Evolutionary conservation across 805 yeast genomes (phyloP).

Genomic region (Lachancea sp.): DNA sequence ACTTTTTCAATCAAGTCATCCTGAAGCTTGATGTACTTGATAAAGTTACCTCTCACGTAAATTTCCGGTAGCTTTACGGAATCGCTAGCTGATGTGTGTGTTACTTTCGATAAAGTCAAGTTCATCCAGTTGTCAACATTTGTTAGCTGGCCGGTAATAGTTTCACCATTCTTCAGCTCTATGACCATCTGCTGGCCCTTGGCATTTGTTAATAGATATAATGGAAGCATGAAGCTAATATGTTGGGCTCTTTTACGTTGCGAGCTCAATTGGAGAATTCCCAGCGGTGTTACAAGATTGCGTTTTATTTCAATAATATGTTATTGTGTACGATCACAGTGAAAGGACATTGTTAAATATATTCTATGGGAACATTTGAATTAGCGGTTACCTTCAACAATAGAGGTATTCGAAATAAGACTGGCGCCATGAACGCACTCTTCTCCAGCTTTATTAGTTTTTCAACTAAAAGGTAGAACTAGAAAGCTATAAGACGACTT

Average conservation of each 20-base stretch:
- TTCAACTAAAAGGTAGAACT: no score
- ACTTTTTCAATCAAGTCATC: slow-evolving; percentile 72
- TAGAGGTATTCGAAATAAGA: no score
- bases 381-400: no score
- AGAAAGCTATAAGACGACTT: no score
- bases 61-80: slow-evolving; percentile 62
- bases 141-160: slow-evolving; percentile 73
- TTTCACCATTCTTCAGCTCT: slow-evolving; percentile 88
- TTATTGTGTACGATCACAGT: no score
- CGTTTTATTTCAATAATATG: no score
- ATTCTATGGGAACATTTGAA: no score
- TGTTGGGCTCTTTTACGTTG: not conserved
- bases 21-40: slow-evolving; percentile 69
- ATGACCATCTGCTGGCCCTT: slow-evolving; percentile 82
- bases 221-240: slow-evolving; percentile 55
- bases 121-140: slow-evolving; percentile 97
- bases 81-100: slow-evolving; percentile 47
- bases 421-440: no score
- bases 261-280: not conserved
- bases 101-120: slow-evolving; percentile 70
- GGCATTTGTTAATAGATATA: slow-evolving; percentile 83
- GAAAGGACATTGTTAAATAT: no score
- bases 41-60: slow-evolving; percentile 80
- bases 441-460: no score
- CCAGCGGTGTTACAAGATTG: no score